phyloP scores from a whole-genome alignment of 768 basidiomycete genomes.

The Lactarius pseudohatsudake region DNA sequence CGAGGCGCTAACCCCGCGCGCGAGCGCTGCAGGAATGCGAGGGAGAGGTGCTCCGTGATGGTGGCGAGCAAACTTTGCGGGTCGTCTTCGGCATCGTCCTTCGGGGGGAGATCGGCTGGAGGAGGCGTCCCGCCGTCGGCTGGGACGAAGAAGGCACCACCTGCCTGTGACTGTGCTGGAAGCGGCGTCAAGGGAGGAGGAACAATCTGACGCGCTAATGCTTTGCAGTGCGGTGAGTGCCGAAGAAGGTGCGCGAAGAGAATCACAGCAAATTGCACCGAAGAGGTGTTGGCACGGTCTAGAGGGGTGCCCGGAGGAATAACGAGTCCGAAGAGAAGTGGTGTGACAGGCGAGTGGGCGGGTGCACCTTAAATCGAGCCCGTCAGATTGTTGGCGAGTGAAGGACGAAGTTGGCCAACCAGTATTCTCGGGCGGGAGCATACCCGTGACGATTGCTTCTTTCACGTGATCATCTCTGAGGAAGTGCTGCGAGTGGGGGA shows the following conservation, averaged over 20 bases:
- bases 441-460: conserved; percentile 66
- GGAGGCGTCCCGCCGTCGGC: conserved; percentile 49
- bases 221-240: conserved; percentile 62
- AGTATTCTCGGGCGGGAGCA: conserved; percentile 55
- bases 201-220: conserved; percentile 60
- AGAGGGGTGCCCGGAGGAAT: conserved; percentile 61
- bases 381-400: conserved; percentile 30
- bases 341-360: conserved; percentile 52
- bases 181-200: conserved; percentile 40
- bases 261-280: conserved; percentile 71
- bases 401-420: conserved; percentile 38
- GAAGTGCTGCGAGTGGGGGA: conserved; percentile 55
- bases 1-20: conserved; percentile 63
- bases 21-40: conserved; percentile 77
- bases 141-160: conserved; percentile 68
- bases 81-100: conserved; percentile 53
- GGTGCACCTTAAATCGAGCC: conserved; percentile 30
- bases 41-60: conserved; percentile 87
- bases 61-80: conserved; percentile 76
- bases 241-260: conserved; percentile 80
- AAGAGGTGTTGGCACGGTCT: conserved; percentile 54
- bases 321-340: conserved; percentile 68
- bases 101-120: conserved; percentile 40
- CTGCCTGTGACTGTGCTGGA: conserved; percentile 35
- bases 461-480: conserved; percentile 70